Evolutionary conservation across 2,329 filamentous ascomycete genomes (phyloP).

Genomic region (Calonectria pauciramosa): DNA sequence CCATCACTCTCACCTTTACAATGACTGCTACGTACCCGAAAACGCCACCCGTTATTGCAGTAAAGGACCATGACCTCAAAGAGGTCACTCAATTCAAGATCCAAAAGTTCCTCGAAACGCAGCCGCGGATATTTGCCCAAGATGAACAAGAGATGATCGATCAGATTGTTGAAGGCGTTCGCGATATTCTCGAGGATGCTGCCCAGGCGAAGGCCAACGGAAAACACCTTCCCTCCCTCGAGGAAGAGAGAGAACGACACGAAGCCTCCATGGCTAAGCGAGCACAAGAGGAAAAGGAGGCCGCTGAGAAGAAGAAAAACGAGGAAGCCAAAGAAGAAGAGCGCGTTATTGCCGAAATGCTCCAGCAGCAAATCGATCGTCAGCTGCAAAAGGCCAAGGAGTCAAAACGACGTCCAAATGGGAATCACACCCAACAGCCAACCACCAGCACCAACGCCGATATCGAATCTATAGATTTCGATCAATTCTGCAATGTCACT

Average conservation of each 20-base stretch:
- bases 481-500: conserved; percentile 74
- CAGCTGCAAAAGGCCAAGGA: conserved; percentile 76
- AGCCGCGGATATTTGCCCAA: conserved; percentile 66
- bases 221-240: conserved; percentile 84
- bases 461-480: conserved; percentile 68
- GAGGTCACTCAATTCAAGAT: conserved; percentile 81
- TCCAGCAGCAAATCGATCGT: conserved; percentile 79
- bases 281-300: conserved; percentile 68
- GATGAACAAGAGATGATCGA: conserved; percentile 73
- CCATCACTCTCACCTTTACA: conserved; percentile 80
- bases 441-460: conserved; percentile 47
- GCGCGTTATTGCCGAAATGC: conserved; percentile 76
- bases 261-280: conserved; percentile 78
- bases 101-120: conserved; percentile 71
- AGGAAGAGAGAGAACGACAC: conserved; percentile 88
- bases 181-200: conserved; percentile 88
- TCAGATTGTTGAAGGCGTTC: conserved; percentile 76
- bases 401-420: conserved; percentile 67
- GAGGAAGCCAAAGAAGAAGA: conserved; percentile 77
- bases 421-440: conserved; percentile 42
- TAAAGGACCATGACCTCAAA: conserved; percentile 77
- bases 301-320: conserved; percentile 65
- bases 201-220: conserved; percentile 82
- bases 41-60: conserved; percentile 78
- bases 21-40: conserved; percentile 94